Evolutionary conservation across 768 basidiomycete genomes (phyloP).

Genomic region (Cyathus striatus): DNA sequence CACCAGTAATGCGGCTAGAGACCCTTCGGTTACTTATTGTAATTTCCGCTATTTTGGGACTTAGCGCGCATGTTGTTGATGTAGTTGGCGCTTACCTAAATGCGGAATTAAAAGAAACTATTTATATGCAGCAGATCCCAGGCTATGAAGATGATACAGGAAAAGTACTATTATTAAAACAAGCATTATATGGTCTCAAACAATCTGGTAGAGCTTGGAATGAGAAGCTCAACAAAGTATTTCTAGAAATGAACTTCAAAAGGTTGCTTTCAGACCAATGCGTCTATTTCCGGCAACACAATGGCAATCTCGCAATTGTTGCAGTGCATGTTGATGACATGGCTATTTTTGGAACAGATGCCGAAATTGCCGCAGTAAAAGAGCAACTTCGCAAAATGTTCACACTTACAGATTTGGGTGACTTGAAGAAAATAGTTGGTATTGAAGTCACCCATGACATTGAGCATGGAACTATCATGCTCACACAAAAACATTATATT

Average conservation of each 20-base stretch:
- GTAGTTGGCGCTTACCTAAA: no score
- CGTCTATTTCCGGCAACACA: neutral
- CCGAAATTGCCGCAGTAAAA: neutral
- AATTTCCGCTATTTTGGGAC: conserved; percentile 2
- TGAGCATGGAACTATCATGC: neutral
- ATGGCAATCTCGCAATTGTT: neutral
- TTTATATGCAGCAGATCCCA: conserved; percentile 1
- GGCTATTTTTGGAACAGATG: neutral
- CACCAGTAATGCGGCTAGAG: conserved; percentile 17
- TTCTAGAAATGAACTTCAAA: neutral
- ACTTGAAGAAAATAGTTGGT: no score
- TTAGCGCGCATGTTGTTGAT: no score
- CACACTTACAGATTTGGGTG: neutral
- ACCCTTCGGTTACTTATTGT: conserved; percentile 15
- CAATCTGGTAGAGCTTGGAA: neutral
- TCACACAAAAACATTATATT: neutral
- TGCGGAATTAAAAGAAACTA: no score
- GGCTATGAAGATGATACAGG: neutral
- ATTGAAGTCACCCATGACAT: no score
- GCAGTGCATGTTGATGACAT: neutral
- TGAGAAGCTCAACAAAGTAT: neutral
- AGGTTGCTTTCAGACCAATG: neutral
- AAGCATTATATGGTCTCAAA: neutral
- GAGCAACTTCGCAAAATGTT: neutral
- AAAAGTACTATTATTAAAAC: neutral